Evolutionary conservation across 2,329 filamentous ascomycete genomes (phyloP).

Genomic region (Exophiala alcalophila): DNA sequence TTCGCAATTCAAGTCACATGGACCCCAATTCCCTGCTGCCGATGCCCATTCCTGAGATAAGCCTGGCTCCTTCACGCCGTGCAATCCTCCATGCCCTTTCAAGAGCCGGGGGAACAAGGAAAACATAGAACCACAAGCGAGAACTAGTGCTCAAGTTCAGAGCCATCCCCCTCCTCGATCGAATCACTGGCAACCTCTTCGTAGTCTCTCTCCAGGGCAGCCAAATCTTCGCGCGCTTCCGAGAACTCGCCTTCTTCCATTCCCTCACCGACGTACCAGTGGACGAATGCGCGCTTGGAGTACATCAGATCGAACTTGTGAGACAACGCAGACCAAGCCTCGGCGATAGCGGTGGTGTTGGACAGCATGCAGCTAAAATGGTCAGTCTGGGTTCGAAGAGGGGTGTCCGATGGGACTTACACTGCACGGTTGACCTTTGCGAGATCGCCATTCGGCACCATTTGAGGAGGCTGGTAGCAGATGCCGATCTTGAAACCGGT

Average conservation of each 20-base stretch:
- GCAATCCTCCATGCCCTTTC: constrained; percentile 10
- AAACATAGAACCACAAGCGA: constrained; percentile 1
- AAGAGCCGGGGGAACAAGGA: constrained; percentile 5
- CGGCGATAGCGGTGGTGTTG: constrained; percentile 94
- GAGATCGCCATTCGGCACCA: constrained; percentile 93
- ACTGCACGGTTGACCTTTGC: constrained; percentile 98
- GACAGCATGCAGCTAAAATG: constrained; percentile 77
- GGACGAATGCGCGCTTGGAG: constrained; percentile 99
- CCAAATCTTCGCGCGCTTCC: constrained; percentile 96
- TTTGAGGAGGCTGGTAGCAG: constrained; percentile 97
- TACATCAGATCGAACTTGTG: constrained; percentile 99
- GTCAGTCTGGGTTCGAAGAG: background rate
- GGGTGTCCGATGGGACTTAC: constrained; percentile 56
- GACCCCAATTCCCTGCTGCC: constrained; percentile 3
- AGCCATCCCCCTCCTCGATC: constrained; percentile 77
- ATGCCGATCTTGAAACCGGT: constrained; percentile 99
- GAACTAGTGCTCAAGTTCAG: constrained; percentile 88
- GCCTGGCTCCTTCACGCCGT: constrained; percentile 21
- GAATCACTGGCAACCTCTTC: constrained; percentile 97
- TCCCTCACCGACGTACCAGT: constrained; percentile 99
- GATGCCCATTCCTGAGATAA: constrained; percentile 10
- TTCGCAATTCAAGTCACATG: constrained; percentile 5
- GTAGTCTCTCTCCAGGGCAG: constrained; percentile 96
- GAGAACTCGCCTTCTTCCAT: constrained; percentile 99
- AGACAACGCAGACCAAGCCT: constrained; percentile 94